Conservation (phyloP, 768 basidiomycete genomes). For the Hemileccinum impolitum region DNA sequence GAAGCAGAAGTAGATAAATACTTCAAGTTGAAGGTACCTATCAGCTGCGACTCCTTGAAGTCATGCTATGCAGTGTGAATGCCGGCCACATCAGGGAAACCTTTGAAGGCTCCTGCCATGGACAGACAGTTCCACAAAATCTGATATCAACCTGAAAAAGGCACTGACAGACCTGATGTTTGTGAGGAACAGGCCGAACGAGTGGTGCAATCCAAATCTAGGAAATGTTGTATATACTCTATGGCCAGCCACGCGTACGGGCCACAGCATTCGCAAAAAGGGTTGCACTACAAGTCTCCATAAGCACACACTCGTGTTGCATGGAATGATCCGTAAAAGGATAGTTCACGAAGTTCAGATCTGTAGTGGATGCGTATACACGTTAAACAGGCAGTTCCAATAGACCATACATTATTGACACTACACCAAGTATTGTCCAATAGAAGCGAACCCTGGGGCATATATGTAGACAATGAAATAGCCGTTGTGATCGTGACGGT, state of each 20-base stretch:
- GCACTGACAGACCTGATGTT: neutral
- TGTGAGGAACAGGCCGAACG: no score
- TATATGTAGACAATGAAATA: neutral
- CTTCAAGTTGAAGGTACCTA: no score
- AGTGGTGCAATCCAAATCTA: no score
- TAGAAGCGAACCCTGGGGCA: neutral
- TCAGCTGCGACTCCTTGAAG: no score
- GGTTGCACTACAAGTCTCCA: neutral
- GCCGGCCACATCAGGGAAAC: no score
- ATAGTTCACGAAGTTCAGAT: neutral
- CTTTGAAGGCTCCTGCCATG: no score
- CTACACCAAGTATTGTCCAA: constrained; percentile 7
- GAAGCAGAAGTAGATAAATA: no score
- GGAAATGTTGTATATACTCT: no score
- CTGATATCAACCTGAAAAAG: neutral
- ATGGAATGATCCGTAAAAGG: no score
- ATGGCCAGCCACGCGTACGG: no score
- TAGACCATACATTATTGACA: neutral
- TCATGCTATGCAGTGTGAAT: no score
- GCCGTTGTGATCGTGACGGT: neutral
- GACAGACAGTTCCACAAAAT: neutral
- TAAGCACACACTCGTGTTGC: no score
- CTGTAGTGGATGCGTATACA: neutral
- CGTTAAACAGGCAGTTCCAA: neutral
- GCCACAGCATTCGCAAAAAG: constrained; percentile 8